Base-by-base conservation (phyloP, 495 filamentous ascomycete genomes). In the Penicillium pancosmium region DNA sequence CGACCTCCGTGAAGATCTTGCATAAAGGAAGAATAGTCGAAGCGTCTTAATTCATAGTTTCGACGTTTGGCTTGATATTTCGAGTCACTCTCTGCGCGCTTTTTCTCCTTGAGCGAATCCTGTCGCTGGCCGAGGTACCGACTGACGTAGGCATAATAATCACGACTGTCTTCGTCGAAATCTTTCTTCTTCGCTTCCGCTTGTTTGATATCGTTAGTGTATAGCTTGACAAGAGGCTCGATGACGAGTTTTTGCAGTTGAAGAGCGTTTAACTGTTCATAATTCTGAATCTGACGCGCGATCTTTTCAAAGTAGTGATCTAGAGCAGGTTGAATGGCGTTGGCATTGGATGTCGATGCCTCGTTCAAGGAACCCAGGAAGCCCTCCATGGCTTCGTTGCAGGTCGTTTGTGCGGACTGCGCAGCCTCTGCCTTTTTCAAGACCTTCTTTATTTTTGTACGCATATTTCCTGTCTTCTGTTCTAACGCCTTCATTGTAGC, bases 11-110 rank as follows among this genome's bases (percentile, higher is more conserved):
- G 94, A 11, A 99, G 80, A 77, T 99, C 94, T 59, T 97, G 93
- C 92, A 99, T 97, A 70, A 98, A 99, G 11, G 92, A 96, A 16
- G 92, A 97, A 72, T 99, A 99, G 74, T 99, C 94, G 59, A 99
- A 99, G 10, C 95, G 88, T 75, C 92, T 97, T 40, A 99, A 78
- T 74, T 99, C 94, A 63, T 97, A 99, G 59, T 91, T 96, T 38
- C 89, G 88, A 52, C 93, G 86, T 69, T 97, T 97, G 2, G 82
- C 86, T 71, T 99, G 93, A 70, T 99, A 99, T 64, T 99, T 99
- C 19, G 88, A 87, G 67, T 99, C 94, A 67, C 91, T 97, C 62
- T 99, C 91, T 15, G 81, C 86, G 53, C 92, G 88, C 76, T 96
- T 97, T 81, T 98, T 98, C 69, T 96, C 91, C 74, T 98, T 98